Percentiles rank a stretch among this genome's conserved stretches.
phyloP scores from a whole-genome alignment of 345 rosid species.

The Sisymbrium irio region DNA sequence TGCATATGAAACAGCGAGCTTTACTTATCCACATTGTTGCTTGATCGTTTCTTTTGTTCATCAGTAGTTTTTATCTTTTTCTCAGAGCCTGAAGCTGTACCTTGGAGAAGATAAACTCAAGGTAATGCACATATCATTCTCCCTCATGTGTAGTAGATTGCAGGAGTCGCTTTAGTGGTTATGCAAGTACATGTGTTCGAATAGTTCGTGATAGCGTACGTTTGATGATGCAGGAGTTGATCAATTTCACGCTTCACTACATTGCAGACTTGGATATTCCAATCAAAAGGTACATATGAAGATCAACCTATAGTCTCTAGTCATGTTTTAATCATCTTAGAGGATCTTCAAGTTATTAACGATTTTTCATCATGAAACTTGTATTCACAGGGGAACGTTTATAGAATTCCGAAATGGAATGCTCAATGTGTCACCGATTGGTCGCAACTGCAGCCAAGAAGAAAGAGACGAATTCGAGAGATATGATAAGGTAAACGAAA shows the following conservation, averaged over 20 bases:
- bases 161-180: background rate
- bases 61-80: constrained; percentile 30
- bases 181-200: background rate
- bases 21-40: background rate
- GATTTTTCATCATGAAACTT: constrained; percentile 3
- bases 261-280: constrained; percentile 98
- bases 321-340: background rate
- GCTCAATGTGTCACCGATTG: constrained; percentile 97
- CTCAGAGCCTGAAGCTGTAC: constrained; percentile 79
- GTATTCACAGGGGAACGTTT: constrained; percentile 76
- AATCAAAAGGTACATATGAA: constrained; percentile 66
- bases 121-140: constrained; percentile 41
- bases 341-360: background rate
- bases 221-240: constrained; percentile 67
- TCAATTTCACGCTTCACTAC: constrained; percentile 79
- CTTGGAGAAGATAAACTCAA: constrained; percentile 87
- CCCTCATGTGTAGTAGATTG: background rate
- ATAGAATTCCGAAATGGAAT: constrained; percentile 96
- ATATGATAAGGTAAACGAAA: constrained; percentile 75
- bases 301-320: constrained; percentile 1
- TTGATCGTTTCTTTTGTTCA: background rate
- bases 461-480: constrained; percentile 96
- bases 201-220: background rate
- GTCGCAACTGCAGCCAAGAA: constrained; percentile 98
- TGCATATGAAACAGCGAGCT: constrained; percentile 20